These are phyloP conservation scores for Cutaneotrichosporon dermatis DNA, from an alignment of 1,284 basidiomycete genomes.

Conservation along the genomic window DNA sequence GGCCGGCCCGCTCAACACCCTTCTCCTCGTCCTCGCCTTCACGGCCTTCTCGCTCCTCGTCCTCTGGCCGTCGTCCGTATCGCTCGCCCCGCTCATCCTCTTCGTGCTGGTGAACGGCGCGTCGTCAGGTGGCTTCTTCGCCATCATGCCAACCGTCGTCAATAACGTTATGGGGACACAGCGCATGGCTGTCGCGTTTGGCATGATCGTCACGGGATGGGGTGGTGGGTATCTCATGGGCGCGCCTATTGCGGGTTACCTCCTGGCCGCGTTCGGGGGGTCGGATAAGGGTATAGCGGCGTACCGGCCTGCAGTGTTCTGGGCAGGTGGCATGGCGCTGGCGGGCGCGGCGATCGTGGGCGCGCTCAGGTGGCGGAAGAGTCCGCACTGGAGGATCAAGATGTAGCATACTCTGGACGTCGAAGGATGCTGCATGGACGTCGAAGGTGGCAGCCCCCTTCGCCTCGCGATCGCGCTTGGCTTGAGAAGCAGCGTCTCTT, in stretches of 20 bases:
- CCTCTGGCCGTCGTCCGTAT: constrained; percentile 24
- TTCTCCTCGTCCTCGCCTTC: constrained; percentile 6
- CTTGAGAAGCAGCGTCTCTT: too few relatives aligned
- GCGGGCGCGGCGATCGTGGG: constrained; percentile 3
- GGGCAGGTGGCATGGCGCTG: constrained; percentile 25
- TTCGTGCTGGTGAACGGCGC: constrained; percentile 30
- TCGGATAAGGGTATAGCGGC: constrained; percentile 18
- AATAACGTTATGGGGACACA: constrained; percentile 19
- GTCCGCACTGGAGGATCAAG: background rate
- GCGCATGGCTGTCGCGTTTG: constrained; percentile 25
- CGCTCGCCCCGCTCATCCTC: constrained; percentile 24
- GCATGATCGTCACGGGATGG: constrained; percentile 31
- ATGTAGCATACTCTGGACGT: too few relatives aligned
- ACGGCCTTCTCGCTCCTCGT: constrained; percentile 24
- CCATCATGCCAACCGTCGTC: constrained; percentile 30
- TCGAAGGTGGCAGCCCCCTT: too few relatives aligned
- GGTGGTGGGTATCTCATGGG: constrained; percentile 28
- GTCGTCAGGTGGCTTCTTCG: constrained; percentile 29
- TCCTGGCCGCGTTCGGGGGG: constrained; percentile 26
- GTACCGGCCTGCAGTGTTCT: constrained; percentile 33
- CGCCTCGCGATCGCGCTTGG: too few relatives aligned
- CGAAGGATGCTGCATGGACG: too few relatives aligned
- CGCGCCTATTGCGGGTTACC: constrained; percentile 29
- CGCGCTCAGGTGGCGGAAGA: constrained; percentile 8
- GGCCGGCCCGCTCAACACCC: constrained; percentile 13